Percentiles rank a stretch among this genome's conserved stretches.
These are phyloP conservation scores for Mrakia hoshinonis DNA, from an alignment of 768 basidiomycete species.

Conservation along the genomic window DNA sequence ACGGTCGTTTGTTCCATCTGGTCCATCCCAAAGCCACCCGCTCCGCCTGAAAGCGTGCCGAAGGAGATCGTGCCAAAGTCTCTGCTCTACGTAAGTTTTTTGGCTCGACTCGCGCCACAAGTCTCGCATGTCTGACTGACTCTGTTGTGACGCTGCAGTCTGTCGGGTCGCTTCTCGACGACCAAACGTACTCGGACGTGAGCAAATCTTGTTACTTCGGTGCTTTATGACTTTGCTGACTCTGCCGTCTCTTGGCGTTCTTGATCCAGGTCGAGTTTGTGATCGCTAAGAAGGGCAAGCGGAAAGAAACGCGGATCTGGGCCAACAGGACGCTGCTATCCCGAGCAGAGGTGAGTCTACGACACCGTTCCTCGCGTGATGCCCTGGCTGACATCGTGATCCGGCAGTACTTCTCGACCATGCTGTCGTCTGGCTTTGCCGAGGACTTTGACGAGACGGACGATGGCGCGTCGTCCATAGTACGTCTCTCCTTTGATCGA, in stretches of 20 bases:
- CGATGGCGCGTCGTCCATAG: neutral
- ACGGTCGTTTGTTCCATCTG: conserved; percentile 11
- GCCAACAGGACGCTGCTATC: conserved; percentile 22
- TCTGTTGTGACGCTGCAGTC: neutral
- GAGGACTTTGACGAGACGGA: conserved; percentile 3
- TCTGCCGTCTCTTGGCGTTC: neutral
- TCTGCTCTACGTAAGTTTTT: neutral
- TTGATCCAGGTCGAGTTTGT: conserved; percentile 19
- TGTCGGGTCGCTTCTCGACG: conserved; percentile 14
- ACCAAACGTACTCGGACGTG: conserved; percentile 18
- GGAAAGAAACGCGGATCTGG: neutral
- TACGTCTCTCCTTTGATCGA: neutral
- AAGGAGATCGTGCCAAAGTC: conserved; percentile 1
- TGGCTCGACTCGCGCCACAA: neutral
- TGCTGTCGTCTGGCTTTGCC: conserved; percentile 25
- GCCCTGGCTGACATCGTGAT: neutral
- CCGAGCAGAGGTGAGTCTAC: conserved; percentile 10
- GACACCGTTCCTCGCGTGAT: neutral
- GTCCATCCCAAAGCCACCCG: neutral
- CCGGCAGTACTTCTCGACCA: conserved; percentile 23
- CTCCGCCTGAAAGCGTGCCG: neutral
- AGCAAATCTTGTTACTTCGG: neutral
- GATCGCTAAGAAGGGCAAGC: neutral
- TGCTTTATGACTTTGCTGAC: too few relatives aligned
- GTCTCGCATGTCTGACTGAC: neutral